Base-by-base conservation (phyloP, 176 grass and related monocot species). In the Juncus effusus region DNA sequence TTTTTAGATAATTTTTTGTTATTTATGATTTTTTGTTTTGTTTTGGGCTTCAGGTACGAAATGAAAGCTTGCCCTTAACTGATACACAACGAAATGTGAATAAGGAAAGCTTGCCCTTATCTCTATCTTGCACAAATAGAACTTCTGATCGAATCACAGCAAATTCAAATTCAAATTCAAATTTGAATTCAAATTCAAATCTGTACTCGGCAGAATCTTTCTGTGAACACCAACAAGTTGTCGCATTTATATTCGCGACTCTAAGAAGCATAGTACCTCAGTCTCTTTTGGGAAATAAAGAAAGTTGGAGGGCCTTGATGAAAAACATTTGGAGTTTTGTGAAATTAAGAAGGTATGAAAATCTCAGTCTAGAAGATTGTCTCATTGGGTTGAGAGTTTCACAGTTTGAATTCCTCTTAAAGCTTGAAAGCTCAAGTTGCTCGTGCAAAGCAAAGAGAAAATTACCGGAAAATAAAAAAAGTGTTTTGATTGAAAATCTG, bases 321-420 rank as follows among this genome's bases (percentile, higher is more conserved):
- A 75, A 50, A 70, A 96, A 85, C 68, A 91, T 96, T 73, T 85
- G 84, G 70, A 96, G 85, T 78, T 88, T 96, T 69, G 65, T 91
- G 67, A 76, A 70, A 16, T 75, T 88, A 52, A 73, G 85, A 19
- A 83, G 82, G 59, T 80, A 63, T 40, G 87, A 96, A 72, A 79
- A 68, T 19, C 83, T 81, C 65, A 69, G 76, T 41, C 68, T 91
- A 28, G 78, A 64, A 40, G 81, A 90, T 68, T 90, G 84, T 70
- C 73, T 90, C 36, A 37, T 74, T 70, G 81, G 73, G 15, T 63
- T 96, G 65, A 82, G 87, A 78, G 65, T 83, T 79, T 77, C 91
- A 56, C 65, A 75, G 36, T 87, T 73, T 76, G 65, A 74, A 69
- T 91, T 84, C 84, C 70, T 96, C 72, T 83, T 85, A 74, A 83